These are phyloP conservation scores for Collybiopsis confluens DNA, from an alignment of 768 basidiomycete species.

Conservation along the genomic window DNA sequence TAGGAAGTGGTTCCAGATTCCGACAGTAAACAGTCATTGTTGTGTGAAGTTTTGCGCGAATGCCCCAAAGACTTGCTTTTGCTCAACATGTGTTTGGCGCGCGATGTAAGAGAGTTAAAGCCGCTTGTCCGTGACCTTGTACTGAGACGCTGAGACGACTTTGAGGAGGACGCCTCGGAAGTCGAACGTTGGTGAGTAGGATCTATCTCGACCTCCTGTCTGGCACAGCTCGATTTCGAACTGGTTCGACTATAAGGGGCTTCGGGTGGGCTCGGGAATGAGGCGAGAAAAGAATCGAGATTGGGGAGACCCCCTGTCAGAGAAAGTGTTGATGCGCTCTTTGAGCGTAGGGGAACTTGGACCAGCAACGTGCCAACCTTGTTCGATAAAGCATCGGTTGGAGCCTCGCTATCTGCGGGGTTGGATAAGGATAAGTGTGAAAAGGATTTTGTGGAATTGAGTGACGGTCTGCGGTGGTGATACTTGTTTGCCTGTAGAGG, in stretches of 20 bases:
- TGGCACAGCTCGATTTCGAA: background rate
- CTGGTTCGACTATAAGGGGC: background rate
- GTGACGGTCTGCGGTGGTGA: background rate
- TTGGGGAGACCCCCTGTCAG: no score
- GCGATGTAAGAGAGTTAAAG: background rate
- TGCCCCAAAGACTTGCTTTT: background rate
- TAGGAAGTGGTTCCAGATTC: no score
- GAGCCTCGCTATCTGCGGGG: no score
- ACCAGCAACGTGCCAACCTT: no score
- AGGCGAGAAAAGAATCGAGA: background rate
- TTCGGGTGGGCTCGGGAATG: background rate
- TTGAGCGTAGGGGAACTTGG: no score
- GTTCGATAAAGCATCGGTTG: no score
- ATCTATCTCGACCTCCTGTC: background rate
- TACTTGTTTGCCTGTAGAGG: background rate
- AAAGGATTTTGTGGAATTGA: background rate
- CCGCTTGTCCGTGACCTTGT: background rate
- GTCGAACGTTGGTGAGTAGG: background rate
- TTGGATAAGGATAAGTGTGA: no score
- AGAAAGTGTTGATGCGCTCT: no score
- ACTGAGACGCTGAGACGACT: background rate
- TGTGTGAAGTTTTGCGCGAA: background rate
- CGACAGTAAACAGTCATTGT: no score
- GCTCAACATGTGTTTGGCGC: background rate
- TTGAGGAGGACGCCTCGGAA: background rate